phyloP scores from a whole-genome alignment of 2,329 filamentous ascomycete species.

The Colletotrichum sp. region DNA sequence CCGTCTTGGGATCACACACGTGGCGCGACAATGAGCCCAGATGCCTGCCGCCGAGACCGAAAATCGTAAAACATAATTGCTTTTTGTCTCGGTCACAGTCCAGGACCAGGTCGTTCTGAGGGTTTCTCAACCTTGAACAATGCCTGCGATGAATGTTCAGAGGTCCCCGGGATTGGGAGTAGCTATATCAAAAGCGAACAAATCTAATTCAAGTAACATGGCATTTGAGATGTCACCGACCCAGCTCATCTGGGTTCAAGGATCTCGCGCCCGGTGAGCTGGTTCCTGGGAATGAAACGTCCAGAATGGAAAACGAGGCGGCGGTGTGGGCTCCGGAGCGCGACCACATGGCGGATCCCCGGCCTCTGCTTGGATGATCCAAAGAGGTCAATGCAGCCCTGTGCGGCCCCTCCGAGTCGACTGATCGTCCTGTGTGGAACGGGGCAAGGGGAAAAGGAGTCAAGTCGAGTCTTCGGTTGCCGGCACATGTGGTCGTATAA shows the following conservation, averaged over 20 bases:
- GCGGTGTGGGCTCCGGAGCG: not conserved
- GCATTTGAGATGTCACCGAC: not conserved
- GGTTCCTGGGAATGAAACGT: not conserved
- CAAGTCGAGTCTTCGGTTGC: not conserved
- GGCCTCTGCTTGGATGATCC: conserved; percentile 10
- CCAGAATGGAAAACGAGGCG: not conserved
- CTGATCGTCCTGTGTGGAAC: not conserved
- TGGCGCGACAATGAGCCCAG: not conserved
- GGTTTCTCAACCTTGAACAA: not conserved
- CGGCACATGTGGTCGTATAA: not conserved
- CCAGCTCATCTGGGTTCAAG: not conserved
- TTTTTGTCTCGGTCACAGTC: not conserved
- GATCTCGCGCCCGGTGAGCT: not conserved
- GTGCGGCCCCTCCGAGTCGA: not conserved
- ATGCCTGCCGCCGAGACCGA: not conserved
- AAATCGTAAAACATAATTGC: not conserved
- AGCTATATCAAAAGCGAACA: not conserved
- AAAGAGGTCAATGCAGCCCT: conserved; percentile 8
- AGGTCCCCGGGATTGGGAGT: not conserved
- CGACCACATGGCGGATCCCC: conserved; percentile 12
- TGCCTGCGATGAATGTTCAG: not conserved
- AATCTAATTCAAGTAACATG: not conserved
- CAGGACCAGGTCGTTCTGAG: not conserved
- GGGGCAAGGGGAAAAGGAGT: not conserved
- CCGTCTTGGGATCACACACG: not conserved